A percentile compares a stretch with the other conserved stretches of the same genome.
Conservation (phyloP, 2,329 filamentous ascomycete genomes). For the Sarocladium kiliense region DNA sequence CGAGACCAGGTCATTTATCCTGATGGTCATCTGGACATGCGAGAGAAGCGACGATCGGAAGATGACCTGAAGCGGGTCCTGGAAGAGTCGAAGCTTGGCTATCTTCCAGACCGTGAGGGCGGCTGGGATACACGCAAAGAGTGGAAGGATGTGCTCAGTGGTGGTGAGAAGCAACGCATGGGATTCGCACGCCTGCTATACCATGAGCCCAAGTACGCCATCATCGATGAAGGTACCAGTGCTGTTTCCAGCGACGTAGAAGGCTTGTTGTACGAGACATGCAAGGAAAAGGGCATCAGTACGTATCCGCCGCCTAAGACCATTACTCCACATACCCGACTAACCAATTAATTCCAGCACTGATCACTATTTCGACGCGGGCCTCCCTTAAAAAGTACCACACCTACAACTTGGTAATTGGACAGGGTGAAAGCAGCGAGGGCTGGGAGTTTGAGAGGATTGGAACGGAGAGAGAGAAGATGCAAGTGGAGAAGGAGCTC, state of each 20-base stretch:
- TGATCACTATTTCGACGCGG: slow-evolving; percentile 93
- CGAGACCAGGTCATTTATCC: slow-evolving; percentile 98
- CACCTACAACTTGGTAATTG: slow-evolving; percentile 82
- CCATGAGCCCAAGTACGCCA: slow-evolving; percentile 89
- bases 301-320: slow-evolving; percentile 33
- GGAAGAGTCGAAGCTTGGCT: slow-evolving; percentile 79
- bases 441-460: slow-evolving; percentile 93
- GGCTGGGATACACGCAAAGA: slow-evolving; percentile 96
- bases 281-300: slow-evolving; percentile 92
- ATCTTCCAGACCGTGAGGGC: slow-evolving; percentile 85
- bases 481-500: slow-evolving; percentile 86
- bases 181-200: slow-evolving; percentile 86
- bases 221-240: slow-evolving; percentile 92
- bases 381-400: slow-evolving; percentile 95
- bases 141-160: slow-evolving; percentile 97
- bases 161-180: slow-evolving; percentile 96
- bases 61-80: slow-evolving; percentile 72
- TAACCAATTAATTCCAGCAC: slow-evolving; percentile 43
- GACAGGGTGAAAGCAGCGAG: slow-evolving; percentile 72
- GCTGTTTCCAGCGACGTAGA: slow-evolving; percentile 94
- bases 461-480: slow-evolving; percentile 87
- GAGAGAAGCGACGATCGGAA: slow-evolving; percentile 70
- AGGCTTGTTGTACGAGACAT: slow-evolving; percentile 84
- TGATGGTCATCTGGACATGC: slow-evolving; percentile 92
- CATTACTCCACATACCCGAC: slow-evolving; percentile 8